Conservation (phyloP, 345 rosid species). For the Camelina laxa region DNA sequence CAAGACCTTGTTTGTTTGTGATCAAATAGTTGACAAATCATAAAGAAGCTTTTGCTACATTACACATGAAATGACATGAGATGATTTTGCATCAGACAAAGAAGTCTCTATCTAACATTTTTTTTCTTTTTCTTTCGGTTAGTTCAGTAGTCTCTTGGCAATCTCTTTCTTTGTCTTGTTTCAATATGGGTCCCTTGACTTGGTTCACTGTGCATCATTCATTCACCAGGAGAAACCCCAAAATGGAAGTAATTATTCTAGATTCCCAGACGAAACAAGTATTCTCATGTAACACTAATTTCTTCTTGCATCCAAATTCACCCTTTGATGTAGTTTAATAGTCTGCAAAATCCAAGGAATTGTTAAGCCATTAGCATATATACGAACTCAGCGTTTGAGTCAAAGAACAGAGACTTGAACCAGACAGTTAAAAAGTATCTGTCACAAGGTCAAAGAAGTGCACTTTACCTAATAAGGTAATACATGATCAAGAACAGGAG, state of each 20-base stretch:
- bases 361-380: conserved; percentile 17
- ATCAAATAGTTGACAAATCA: conserved; percentile 32
- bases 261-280: neutral
- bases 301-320: conserved; percentile 16
- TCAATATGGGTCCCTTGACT: conserved; percentile 38
- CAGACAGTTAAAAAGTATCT: neutral
- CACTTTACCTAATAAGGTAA: conserved; percentile 64
- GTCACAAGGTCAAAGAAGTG: neutral
- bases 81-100: conserved; percentile 38
- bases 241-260: neutral
- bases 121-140: conserved; percentile 27
- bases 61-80: conserved; percentile 44
- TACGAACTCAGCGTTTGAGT: neutral
- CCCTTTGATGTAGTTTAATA: conserved; percentile 37
- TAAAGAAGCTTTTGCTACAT: conserved; percentile 33
- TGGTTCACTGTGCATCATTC: conserved; percentile 26
- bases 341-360: conserved; percentile 34
- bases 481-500: conserved; percentile 59
- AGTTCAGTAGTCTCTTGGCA: conserved; percentile 36
- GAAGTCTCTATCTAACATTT: conserved; percentile 27
- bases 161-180: conserved; percentile 33
- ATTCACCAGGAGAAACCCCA: conserved; percentile 31
- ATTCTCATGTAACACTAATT: conserved; percentile 8
- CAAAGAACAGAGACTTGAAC: neutral
- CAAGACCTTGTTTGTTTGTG: conserved; percentile 22